These are phyloP conservation scores for Fusarium palustre DNA, from an alignment of 2,329 filamentous ascomycete genomes.

Conservation along the genomic window DNA sequence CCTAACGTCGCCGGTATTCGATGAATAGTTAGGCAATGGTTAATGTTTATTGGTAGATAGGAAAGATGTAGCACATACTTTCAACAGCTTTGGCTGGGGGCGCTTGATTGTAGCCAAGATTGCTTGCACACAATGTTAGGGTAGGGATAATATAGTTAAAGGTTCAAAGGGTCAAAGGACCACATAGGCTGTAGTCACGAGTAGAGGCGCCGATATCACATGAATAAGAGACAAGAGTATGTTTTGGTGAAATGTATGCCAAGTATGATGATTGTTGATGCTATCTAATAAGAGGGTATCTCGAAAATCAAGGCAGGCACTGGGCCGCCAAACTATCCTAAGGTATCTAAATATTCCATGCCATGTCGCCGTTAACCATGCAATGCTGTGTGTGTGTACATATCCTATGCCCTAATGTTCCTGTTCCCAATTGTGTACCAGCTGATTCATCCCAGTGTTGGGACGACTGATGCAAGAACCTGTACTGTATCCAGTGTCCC, in stretches of 20 bases:
- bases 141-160: neutral
- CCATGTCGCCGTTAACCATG: constrained; percentile 31
- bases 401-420: constrained; percentile 33
- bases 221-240: constrained; percentile 8
- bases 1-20: constrained; percentile 30
- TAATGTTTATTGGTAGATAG: constrained; percentile 23
- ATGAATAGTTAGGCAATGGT: constrained; percentile 8
- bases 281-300: constrained; percentile 42
- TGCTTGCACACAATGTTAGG: neutral
- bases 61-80: constrained; percentile 24
- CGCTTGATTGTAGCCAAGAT: constrained; percentile 16
- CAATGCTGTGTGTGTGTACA: constrained; percentile 18
- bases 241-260: constrained; percentile 16
- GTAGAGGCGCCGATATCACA: constrained; percentile 25
- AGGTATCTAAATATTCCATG: constrained; percentile 38
- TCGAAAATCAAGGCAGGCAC: constrained; percentile 38
- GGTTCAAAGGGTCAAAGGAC: neutral
- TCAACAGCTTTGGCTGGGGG: constrained; percentile 10
- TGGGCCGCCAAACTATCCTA: constrained; percentile 40
- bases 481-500: constrained; percentile 31
- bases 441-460: constrained; percentile 35
- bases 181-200: constrained; percentile 11
- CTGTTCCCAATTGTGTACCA: constrained; percentile 31
- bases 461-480: constrained; percentile 38
- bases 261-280: constrained; percentile 32